Conservation (phyloP, 805 yeast species). For the Babjeviella inositovora region DNA sequence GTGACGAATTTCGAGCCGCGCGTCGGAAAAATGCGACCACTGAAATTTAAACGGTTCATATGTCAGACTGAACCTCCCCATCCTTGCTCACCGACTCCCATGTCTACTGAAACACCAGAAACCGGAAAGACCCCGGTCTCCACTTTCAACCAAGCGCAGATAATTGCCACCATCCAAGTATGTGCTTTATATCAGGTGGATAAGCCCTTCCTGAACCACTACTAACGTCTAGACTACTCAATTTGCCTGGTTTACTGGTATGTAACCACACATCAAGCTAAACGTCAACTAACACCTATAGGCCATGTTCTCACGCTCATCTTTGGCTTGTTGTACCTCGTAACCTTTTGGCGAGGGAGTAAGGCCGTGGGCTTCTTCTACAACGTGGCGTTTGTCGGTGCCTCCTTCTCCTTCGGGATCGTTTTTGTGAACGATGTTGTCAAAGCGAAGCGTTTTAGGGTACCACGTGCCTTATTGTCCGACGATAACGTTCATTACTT, state of each 20-base stretch:
- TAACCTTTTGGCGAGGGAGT: constrained; percentile 11
- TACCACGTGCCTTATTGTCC: constrained; percentile 13
- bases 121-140: no score
- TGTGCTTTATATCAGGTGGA: no score
- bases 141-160: no score
- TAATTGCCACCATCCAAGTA: no score
- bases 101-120: no score
- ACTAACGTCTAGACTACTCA: constrained; percentile 50
- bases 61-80: no score
- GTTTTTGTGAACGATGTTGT: constrained; percentile 47
- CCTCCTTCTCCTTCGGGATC: constrained; percentile 60
- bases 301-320: constrained; percentile 36
- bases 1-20: no score
- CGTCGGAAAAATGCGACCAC: no score
- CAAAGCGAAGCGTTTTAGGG: constrained; percentile 12
- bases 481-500: constrained; percentile 71
- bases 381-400: constrained; percentile 43
- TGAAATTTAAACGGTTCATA: no score
- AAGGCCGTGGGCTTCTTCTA: constrained; percentile 31
- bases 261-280: constrained; percentile 1
- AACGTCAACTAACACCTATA: constrained; percentile 1
- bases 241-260: constrained; percentile 56
- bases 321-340: constrained; percentile 18
- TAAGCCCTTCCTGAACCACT: no score
- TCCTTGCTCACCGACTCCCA: no score